phyloP scores from a whole-genome alignment of 352 stramenopile genomes.

The Phytophthora chlamydospora region DNA sequence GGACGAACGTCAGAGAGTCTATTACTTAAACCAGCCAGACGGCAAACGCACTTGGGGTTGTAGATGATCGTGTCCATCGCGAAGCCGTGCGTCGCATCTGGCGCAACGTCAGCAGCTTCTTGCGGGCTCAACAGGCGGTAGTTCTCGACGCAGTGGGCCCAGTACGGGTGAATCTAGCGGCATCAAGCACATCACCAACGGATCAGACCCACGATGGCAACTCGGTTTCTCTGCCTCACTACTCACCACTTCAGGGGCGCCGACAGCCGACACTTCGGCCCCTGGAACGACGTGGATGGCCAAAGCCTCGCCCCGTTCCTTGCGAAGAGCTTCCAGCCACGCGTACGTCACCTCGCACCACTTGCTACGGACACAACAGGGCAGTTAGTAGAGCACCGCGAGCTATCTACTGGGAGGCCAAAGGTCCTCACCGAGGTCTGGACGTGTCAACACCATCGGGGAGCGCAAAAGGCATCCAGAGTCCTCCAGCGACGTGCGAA shows the following conservation, averaged over 20 bases:
- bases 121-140: slow-evolving; percentile 52
- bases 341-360: slow-evolving; percentile 71
- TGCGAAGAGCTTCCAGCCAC: slow-evolving; percentile 53
- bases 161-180: slow-evolving; percentile 56
- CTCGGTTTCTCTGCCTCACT: neutral
- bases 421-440: slow-evolving; percentile 35
- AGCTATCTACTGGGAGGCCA: neutral
- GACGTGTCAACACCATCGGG: slow-evolving; percentile 42
- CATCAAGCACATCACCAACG: neutral
- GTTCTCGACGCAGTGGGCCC: slow-evolving; percentile 65
- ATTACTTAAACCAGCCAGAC: neutral
- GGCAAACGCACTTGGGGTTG: slow-evolving; percentile 43
- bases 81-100: slow-evolving; percentile 53
- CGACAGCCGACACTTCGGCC: slow-evolving; percentile 46
- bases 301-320: slow-evolving; percentile 42
- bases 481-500: slow-evolving; percentile 67
- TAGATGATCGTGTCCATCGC: slow-evolving; percentile 71
- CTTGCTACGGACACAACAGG: slow-evolving; percentile 19
- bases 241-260: slow-evolving; percentile 34
- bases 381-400: too few relatives aligned
- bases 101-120: slow-evolving; percentile 42
- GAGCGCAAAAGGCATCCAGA: slow-evolving; percentile 78
- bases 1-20: neutral
- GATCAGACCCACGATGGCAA: neutral
- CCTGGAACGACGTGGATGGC: slow-evolving; percentile 62